These are phyloP conservation scores for Colletotrichum cereale DNA, from an alignment of 2,329 filamentous ascomycete species.

Conservation along the genomic window DNA sequence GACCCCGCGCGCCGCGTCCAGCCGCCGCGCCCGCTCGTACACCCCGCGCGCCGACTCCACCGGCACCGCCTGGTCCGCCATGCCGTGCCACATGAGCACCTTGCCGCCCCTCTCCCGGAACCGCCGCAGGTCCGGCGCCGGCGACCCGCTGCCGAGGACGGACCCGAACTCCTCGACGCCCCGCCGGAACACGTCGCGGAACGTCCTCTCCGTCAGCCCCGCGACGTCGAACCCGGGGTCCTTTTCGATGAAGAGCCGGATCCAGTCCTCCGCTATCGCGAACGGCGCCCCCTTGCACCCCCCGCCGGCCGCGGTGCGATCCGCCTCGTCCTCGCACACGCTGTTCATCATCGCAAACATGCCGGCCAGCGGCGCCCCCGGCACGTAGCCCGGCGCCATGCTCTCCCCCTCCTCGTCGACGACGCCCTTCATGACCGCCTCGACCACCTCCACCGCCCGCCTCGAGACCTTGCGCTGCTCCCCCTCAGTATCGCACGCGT, in stretches of 20 bases:
- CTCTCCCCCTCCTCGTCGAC: slow-evolving; percentile 11
- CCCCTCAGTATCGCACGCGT: slow-evolving; percentile 36
- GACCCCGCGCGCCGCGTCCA: neutral
- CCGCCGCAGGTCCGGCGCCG: slow-evolving; percentile 45
- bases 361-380: slow-evolving; percentile 7
- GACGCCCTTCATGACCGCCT: slow-evolving; percentile 3
- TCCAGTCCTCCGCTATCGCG: neutral
- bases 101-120: slow-evolving; percentile 54
- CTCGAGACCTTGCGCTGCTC: slow-evolving; percentile 43
- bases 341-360: slow-evolving; percentile 15
- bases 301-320: no score
- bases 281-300: neutral
- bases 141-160: slow-evolving; percentile 46
- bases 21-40: slow-evolving; percentile 4
- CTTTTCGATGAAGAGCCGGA: slow-evolving; percentile 42
- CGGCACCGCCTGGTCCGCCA: slow-evolving; percentile 52
- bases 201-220: slow-evolving; percentile 22
- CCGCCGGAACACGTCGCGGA: slow-evolving; percentile 39
- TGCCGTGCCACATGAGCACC: slow-evolving; percentile 57
- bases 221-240: slow-evolving; percentile 46
- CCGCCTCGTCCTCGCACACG: neutral
- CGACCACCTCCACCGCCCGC: slow-evolving; percentile 32
- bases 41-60: neutral
- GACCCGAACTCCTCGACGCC: slow-evolving; percentile 41
- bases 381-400: neutral